Conservation (phyloP, 2,329 filamentous ascomycete species). For the Huntiella bhutanensis region DNA sequence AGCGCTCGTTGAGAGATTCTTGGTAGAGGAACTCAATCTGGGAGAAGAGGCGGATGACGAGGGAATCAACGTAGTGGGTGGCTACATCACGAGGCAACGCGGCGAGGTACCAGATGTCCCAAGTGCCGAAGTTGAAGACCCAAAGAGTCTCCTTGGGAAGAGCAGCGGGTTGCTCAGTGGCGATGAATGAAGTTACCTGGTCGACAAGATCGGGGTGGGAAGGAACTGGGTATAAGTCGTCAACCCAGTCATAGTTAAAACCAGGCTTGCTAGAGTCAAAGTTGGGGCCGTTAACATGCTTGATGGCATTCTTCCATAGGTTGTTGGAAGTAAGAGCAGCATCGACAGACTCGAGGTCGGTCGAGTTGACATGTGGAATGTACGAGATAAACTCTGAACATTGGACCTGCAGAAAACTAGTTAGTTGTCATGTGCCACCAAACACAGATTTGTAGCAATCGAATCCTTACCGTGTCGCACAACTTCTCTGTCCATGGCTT, state of each 20-base stretch:
- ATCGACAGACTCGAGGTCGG: slow-evolving; percentile 14
- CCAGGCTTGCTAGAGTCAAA: slow-evolving; percentile 20
- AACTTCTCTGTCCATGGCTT: slow-evolving; percentile 29
- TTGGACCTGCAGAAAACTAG: slow-evolving; percentile 20
- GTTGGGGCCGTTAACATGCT: slow-evolving; percentile 17
- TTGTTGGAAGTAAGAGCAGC: slow-evolving; percentile 32
- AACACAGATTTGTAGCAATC: neutral
- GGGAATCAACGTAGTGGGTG: slow-evolving; percentile 20
- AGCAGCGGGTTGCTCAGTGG: slow-evolving; percentile 17
- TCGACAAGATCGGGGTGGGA: slow-evolving; percentile 22
- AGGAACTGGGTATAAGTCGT: slow-evolving; percentile 24
- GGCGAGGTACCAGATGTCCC: slow-evolving; percentile 35
- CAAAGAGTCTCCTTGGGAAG: slow-evolving; percentile 30
- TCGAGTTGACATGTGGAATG: slow-evolving; percentile 25
- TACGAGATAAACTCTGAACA: slow-evolving; percentile 29
- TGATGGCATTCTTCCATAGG: slow-evolving; percentile 24
- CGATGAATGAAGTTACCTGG: slow-evolving; percentile 29
- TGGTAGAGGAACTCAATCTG: slow-evolving; percentile 29
- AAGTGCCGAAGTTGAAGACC: slow-evolving; percentile 34
- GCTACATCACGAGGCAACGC: slow-evolving; percentile 24
- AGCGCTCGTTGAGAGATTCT: slow-evolving; percentile 23
- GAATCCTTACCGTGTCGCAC: slow-evolving; percentile 25
- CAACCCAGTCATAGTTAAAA: slow-evolving; percentile 25
- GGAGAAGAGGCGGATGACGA: slow-evolving; percentile 23
- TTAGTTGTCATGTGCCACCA: neutral